Conservation (phyloP, 2,329 filamentous ascomycete genomes). For the Penicillium paneum region DNA sequence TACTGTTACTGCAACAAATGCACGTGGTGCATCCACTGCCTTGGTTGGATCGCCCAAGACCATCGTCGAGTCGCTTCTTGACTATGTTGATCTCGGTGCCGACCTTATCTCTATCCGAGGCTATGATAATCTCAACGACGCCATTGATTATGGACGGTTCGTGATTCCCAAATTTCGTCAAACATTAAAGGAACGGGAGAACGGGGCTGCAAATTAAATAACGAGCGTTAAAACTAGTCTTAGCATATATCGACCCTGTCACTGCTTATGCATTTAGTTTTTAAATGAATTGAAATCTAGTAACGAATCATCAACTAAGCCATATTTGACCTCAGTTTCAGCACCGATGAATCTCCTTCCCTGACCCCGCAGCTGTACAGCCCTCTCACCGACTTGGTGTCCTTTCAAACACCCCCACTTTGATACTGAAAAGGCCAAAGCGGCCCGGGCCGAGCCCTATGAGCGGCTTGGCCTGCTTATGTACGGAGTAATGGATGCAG, state of each 20-base stretch:
- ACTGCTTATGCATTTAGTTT: too few species aligned
- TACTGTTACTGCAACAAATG: slow-evolving; percentile 60
- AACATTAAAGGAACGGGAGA: slow-evolving; percentile 13
- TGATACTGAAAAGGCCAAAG: too few species aligned
- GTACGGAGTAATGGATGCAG: too few species aligned
- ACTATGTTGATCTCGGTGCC: slow-evolving; percentile 57
- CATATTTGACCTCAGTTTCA: too few species aligned
- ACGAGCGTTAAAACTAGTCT: background rate
- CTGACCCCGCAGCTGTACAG: too few species aligned
- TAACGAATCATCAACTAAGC: too few species aligned
- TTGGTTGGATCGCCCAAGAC: slow-evolving; percentile 56
- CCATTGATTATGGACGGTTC: slow-evolving; percentile 58
- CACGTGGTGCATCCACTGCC: slow-evolving; percentile 58
- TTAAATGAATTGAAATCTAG: too few species aligned
- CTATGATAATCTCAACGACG: slow-evolving; percentile 60
- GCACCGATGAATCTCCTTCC: too few species aligned
- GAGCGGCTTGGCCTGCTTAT: too few species aligned
- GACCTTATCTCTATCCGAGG: slow-evolving; percentile 60
- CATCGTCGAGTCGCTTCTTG: slow-evolving; percentile 53
- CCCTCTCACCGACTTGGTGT: too few species aligned
- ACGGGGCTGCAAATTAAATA: background rate
- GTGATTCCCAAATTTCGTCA: slow-evolving; percentile 51
- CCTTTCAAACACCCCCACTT: too few species aligned
- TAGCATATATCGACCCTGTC: background rate
- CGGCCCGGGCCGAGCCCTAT: too few species aligned